Evolutionary conservation across 1,284 basidiomycete species (phyloP).

Genomic region (Cystobasidium slooffiae): DNA sequence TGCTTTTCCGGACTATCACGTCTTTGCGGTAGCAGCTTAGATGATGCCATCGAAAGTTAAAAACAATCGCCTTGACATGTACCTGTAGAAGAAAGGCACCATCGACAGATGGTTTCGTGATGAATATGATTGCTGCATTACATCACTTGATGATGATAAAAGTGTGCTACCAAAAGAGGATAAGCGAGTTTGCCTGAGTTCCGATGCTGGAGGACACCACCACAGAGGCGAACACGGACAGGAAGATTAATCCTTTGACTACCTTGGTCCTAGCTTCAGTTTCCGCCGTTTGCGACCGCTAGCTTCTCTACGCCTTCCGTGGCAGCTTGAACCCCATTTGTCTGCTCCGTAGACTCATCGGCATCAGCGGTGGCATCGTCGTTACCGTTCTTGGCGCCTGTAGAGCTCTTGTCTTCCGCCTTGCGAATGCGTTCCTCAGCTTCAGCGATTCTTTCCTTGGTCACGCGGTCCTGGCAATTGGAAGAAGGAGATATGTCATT

Average conservation of each 20-base stretch:
- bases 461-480: slow-evolving; percentile 58
- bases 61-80: too few relatives aligned
- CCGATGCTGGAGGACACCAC: too few relatives aligned
- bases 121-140: background rate
- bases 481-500: background rate
- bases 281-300: slow-evolving; percentile 4
- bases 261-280: background rate
- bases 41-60: too few relatives aligned
- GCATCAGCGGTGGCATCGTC: slow-evolving; percentile 34
- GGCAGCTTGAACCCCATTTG: slow-evolving; percentile 24
- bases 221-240: too few relatives aligned
- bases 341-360: slow-evolving; percentile 29
- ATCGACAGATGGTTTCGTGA: background rate
- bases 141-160: slow-evolving; percentile 5
- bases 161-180: background rate
- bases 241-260: background rate
- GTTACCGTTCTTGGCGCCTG: slow-evolving; percentile 1
- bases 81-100: background rate
- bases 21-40: too few relatives aligned
- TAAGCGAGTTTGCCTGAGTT: background rate
- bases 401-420: slow-evolving; percentile 43
- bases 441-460: slow-evolving; percentile 67
- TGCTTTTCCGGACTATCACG: too few relatives aligned
- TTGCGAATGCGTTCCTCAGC: slow-evolving; percentile 59
- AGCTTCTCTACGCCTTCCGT: slow-evolving; percentile 20